A percentile compares a stretch with the other conserved stretches of the same genome.
Evolutionary conservation across 1,284 basidiomycete genomes (phyloP).

Genomic region (Leccinum solheimii): DNA sequence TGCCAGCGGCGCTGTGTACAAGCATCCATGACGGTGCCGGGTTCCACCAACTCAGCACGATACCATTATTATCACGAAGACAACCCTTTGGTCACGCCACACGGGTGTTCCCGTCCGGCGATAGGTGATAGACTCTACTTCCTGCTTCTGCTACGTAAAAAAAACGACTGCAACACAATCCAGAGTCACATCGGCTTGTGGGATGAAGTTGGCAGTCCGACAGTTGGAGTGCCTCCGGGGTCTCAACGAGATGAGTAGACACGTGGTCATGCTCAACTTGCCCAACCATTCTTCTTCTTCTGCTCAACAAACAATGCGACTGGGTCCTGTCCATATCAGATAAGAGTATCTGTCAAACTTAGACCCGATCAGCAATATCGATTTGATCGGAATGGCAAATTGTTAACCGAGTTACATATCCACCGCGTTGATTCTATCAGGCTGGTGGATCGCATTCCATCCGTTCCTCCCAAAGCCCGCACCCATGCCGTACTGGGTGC

Average conservation of each 20-base stretch:
- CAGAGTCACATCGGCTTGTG: neutral
- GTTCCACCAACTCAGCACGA: neutral
- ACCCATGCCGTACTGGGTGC: neutral
- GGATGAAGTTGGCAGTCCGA: neutral
- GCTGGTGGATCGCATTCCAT: neutral
- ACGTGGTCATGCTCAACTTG: neutral
- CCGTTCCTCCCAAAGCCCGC: neutral
- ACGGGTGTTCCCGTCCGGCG: neutral
- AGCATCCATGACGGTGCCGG: neutral
- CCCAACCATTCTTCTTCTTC: neutral
- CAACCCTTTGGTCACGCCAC: neutral
- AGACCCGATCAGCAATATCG: neutral
- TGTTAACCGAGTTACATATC: neutral
- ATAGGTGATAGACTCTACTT: neutral
- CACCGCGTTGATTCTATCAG: neutral
- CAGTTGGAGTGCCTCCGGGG: neutral
- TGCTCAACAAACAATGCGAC: neutral
- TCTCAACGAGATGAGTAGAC: neutral
- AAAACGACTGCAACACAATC: neutral
- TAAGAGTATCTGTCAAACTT: neutral
- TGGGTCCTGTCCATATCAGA: neutral
- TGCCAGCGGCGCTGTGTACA: neutral
- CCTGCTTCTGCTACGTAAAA: neutral
- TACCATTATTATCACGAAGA: neutral
- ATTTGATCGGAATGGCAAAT: neutral